These are phyloP conservation scores for Nothopassalora personata DNA, from an alignment of 2,329 filamentous ascomycete species.

Conservation along the genomic window DNA sequence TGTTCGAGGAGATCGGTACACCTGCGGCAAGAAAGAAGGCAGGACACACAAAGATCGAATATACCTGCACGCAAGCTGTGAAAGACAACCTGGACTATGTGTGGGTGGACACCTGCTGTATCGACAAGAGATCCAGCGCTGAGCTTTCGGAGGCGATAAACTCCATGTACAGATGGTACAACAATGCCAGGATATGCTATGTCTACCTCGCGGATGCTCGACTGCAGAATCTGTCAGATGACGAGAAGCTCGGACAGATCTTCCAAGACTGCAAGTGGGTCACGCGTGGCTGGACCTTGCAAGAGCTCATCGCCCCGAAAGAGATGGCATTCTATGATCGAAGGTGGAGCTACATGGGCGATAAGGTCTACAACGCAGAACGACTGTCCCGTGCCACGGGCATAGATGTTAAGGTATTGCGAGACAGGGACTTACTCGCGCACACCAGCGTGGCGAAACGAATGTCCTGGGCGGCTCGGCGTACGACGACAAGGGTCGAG, in stretches of 20 bases:
- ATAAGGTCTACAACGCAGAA: neutral
- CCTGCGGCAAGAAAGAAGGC: neutral
- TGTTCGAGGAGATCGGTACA: constrained; percentile 9
- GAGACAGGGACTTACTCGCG: neutral
- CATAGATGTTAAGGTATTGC: neutral
- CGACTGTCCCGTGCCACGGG: neutral
- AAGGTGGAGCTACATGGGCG: neutral
- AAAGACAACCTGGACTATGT: neutral
- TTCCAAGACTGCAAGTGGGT: neutral
- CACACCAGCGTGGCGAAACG: neutral
- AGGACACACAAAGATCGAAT: constrained; percentile 5
- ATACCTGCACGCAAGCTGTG: constrained; percentile 1
- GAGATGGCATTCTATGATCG: neutral
- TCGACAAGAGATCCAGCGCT: neutral
- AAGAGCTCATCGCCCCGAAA: neutral
- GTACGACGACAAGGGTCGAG: constrained; percentile 28
- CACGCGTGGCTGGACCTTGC: neutral
- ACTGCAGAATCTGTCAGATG: neutral
- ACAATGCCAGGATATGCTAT: neutral
- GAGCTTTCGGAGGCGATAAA: constrained; percentile 1
- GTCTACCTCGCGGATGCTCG: neutral
- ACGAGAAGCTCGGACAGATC: neutral
- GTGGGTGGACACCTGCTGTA: neutral
- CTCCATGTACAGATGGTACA: constrained; percentile 1
- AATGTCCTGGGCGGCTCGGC: constrained; percentile 8